phyloP scores from a whole-genome alignment of 192 early-diverging fungal genomes.

The Diversispora eburnea region DNA sequence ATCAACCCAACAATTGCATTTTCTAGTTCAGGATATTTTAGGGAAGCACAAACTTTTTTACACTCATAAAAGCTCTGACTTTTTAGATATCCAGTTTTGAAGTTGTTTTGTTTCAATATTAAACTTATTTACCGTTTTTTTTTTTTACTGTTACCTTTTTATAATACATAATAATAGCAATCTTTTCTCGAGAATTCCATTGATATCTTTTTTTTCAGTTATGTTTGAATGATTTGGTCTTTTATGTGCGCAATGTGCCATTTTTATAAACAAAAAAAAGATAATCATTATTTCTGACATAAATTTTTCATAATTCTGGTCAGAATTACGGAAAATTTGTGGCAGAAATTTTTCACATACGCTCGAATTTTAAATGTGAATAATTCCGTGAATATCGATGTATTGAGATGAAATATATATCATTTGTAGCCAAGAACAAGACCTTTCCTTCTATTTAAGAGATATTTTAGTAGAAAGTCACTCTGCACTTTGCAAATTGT shows the following conservation, averaged over 20 bases:
- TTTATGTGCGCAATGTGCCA: too few relatives aligned
- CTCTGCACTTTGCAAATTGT: too few relatives aligned
- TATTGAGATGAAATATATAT: too few relatives aligned
- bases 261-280: too few relatives aligned
- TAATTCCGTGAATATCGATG: too few relatives aligned
- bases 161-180: constrained; percentile 2
- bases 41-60: background rate
- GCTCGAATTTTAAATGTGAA: too few relatives aligned
- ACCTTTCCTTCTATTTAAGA: too few relatives aligned
- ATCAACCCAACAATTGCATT: background rate
- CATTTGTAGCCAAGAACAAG: too few relatives aligned
- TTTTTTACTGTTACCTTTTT: constrained; percentile 10
- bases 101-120: constrained; percentile 22
- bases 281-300: too few relatives aligned
- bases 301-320: background rate
- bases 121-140: constrained; percentile 4
- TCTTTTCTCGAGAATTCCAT: constrained; percentile 4
- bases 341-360: too few relatives aligned
- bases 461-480: too few relatives aligned
- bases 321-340: background rate
- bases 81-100: constrained; percentile 10
- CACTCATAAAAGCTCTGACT: background rate
- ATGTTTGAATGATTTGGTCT: too few relatives aligned
- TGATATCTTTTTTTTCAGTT: background rate
- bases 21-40: constrained; percentile 3